Base-by-base conservation (phyloP, 805 yeast genomes). In the Lipomyces japonicus region DNA sequence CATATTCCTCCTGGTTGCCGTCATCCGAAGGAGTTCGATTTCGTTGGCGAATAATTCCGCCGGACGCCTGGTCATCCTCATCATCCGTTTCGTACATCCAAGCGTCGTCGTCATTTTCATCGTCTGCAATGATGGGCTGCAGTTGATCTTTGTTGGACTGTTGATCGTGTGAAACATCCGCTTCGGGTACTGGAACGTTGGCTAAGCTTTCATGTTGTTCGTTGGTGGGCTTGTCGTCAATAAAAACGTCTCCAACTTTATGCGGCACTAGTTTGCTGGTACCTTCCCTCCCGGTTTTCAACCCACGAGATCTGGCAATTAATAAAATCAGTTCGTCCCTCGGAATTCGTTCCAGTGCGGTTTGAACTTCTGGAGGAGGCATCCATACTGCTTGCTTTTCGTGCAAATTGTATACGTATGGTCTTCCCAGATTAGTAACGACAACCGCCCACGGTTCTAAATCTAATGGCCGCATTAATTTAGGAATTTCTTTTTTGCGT, bases 371-470 rank as follows among this genome's bases (percentile, higher is more conserved):
- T 1, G 60, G 63, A 1, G 69, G 68, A 5, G 73, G 64, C 21
- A 52, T 46, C 77, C 78, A 73, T 3, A 53, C 46, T 1, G 75
- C 68, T 35, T 48, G 51, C 6, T 61, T 53, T 1, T 69, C 62
- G 2, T 36, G 48, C 1, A 26, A 34, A 55, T 75, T 68, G 49
- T 70, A 61, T 40, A 69, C 76, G 60, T 71, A 76, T 50, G 75
- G 71, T 2, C 68, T 48, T 0, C 80, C 81, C 6, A 66, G 61
- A 21, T 64, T 63, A 14, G 73, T 65, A 21, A 77, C 64, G 1
- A 76, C 67, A n/a, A 77, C 49, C 2, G 49, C 32, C 81, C 80
- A 78, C 3, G 63, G 66, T 19, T 68, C 62, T 1, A 48, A 22
- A 26, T 28, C 18, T 10, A 56, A 48, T 25, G 40, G 46, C 19